Percentiles rank a stretch among this genome's conserved stretches.
phyloP scores from a whole-genome alignment of 805 yeast genomes.

The Kodamaea hsintzibuensis region DNA sequence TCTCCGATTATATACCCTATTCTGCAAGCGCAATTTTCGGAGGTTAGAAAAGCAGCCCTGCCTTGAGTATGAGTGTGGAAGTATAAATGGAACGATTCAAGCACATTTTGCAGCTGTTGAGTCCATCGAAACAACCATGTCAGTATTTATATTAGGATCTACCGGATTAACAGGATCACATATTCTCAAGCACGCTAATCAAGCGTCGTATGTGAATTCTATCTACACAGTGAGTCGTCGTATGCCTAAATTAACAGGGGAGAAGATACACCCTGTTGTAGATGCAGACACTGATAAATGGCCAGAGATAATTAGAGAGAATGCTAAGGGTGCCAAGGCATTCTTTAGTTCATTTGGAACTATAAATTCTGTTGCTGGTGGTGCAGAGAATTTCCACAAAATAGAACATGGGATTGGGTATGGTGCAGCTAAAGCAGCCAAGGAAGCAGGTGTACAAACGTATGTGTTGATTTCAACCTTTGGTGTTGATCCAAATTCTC shows the following conservation, averaged over 20 bases:
- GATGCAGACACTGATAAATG: slow-evolving; percentile 53
- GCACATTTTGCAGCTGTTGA: neutral
- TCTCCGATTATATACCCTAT: too few species aligned
- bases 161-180: slow-evolving; percentile 76
- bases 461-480: slow-evolving; percentile 64
- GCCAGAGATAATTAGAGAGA: slow-evolving; percentile 36
- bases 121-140: neutral
- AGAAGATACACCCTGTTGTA: slow-evolving; percentile 40
- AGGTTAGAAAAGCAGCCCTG: too few species aligned
- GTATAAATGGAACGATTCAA: neutral
- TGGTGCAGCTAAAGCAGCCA: slow-evolving; percentile 72
- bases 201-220: slow-evolving; percentile 34
- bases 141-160: slow-evolving; percentile 52
- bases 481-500: slow-evolving; percentile 60
- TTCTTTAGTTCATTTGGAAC: slow-evolving; percentile 75
- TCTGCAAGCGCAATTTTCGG: too few species aligned
- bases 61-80: too few species aligned
- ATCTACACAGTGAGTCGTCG: slow-evolving; percentile 57
- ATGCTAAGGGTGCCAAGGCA: slow-evolving; percentile 28
- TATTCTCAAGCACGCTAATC: slow-evolving; percentile 48
- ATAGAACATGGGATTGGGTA: slow-evolving; percentile 76
- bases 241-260: slow-evolving; percentile 29
- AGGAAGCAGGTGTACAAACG: slow-evolving; percentile 64
- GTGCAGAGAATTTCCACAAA: slow-evolving; percentile 61
- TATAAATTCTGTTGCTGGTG: slow-evolving; percentile 70